phyloP scores from a whole-genome alignment of 179 eudicot species.

The Spergularia azorica region DNA sequence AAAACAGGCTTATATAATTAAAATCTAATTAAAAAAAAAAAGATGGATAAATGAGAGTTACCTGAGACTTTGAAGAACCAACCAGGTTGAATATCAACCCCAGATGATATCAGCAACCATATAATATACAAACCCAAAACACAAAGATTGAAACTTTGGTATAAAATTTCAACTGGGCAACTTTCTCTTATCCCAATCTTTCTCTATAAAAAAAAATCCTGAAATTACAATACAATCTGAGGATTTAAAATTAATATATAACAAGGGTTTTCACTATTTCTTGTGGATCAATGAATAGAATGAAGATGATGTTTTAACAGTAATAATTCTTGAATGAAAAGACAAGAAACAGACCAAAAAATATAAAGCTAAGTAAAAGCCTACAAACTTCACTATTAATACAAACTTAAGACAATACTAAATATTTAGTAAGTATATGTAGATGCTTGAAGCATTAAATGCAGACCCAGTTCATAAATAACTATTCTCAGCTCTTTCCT shows the following conservation, averaged over 20 bases:
- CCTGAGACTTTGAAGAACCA: slow-evolving; percentile 27
- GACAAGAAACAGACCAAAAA: background rate
- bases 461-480: slow-evolving; percentile 18
- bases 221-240: background rate
- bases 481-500: slow-evolving; percentile 1
- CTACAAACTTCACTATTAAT: no score
- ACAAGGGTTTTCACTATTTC: background rate
- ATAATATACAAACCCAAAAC: no score
- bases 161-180: slow-evolving; percentile 14
- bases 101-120: slow-evolving; percentile 15
- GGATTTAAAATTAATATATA: background rate
- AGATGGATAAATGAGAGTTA: slow-evolving; percentile 7
- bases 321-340: background rate
- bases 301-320: no score
- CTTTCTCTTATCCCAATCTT: slow-evolving; percentile 16
- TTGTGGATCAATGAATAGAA: background rate
- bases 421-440: slow-evolving; percentile 9
- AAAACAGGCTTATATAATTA: background rate
- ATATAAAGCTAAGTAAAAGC: background rate
- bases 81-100: slow-evolving; percentile 16
- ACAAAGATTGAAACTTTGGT: slow-evolving; percentile 18
- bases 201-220: background rate
- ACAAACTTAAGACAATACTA: background rate
- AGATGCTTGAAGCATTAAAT: slow-evolving; percentile 35
- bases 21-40: background rate